Evolutionary conservation across 1,284 basidiomycete species (phyloP).

Genomic region (Abortiporus biennis): DNA sequence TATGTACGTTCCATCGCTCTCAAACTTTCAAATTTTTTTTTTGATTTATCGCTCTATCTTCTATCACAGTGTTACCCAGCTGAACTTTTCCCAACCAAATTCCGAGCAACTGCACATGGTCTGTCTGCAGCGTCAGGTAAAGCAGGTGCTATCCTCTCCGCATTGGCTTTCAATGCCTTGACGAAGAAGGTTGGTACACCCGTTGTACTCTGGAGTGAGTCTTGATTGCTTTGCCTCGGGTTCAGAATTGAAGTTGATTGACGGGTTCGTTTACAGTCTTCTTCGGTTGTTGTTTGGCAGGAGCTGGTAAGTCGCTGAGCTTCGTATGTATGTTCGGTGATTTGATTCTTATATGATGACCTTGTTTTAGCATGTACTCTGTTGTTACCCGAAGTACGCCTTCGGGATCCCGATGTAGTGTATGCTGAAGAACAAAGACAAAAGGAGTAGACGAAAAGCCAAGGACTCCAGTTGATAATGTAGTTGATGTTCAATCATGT

Average conservation of each 20-base stretch:
- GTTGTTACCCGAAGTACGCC: constrained; percentile 77
- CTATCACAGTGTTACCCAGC: constrained; percentile 2
- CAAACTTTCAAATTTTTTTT: not conserved
- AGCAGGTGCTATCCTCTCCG: constrained; percentile 76
- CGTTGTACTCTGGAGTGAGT: constrained; percentile 57
- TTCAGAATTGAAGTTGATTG: not conserved
- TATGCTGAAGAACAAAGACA: constrained; percentile 51
- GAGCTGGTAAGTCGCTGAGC: constrained; percentile 32
- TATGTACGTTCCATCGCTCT: too few relatives aligned
- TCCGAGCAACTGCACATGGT: constrained; percentile 76
- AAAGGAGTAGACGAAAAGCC: too few relatives aligned
- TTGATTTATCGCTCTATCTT: not conserved
- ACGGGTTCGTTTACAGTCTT: constrained; percentile 35
- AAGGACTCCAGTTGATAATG: too few relatives aligned
- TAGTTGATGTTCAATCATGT: too few relatives aligned
- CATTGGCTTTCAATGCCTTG: constrained; percentile 73
- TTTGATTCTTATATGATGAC: not conserved
- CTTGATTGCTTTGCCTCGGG: constrained; percentile 13
- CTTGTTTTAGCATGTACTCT: constrained; percentile 46
- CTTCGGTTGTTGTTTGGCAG: constrained; percentile 52
- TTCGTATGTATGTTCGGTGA: not conserved
- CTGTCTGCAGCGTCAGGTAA: constrained; percentile 78
- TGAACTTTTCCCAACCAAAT: constrained; percentile 79
- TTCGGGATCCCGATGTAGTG: constrained; percentile 65
- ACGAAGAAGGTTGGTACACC: constrained; percentile 59